Conservation (phyloP, 306 rosid genomes). For the Dryas alaskensis region DNA sequence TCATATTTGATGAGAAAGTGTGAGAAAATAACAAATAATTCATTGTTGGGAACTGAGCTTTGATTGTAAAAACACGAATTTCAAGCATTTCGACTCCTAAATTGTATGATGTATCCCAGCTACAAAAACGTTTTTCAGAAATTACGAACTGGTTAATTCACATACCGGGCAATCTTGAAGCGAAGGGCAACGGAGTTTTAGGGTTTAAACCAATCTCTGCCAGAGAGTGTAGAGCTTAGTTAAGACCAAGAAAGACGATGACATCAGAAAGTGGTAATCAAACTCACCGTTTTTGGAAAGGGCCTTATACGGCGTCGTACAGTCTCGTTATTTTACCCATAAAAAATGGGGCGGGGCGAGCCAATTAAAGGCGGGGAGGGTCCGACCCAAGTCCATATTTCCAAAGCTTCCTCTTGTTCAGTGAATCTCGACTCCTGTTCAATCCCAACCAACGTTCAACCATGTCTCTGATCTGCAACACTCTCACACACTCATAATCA, state of each 20-base stretch:
- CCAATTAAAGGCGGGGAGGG: not conserved
- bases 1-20: not conserved
- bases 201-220: not conserved
- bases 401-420: too few species aligned
- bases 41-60: not conserved
- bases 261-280: not conserved
- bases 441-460: not conserved
- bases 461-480: not conserved
- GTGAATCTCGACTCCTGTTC: too few species aligned
- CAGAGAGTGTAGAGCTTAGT: not conserved
- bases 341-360: not conserved
- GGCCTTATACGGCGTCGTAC: not conserved
- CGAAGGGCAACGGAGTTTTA: slow-evolving; percentile 1
- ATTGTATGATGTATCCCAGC: not conserved
- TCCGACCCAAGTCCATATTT: not conserved
- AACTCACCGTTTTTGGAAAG: not conserved
- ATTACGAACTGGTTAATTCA: not conserved
- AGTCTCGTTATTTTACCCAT: not conserved
- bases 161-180: slow-evolving; percentile 3
- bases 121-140: not conserved
- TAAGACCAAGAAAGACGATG: slow-evolving; percentile 1
- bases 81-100: not conserved
- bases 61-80: not conserved
- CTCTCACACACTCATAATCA: not conserved
- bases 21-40: not conserved